Evolutionary conservation across 805 yeast species (phyloP), one percentile per base, ranked within the genome.

Genomic region (Sungouiella thailandica): DNA sequence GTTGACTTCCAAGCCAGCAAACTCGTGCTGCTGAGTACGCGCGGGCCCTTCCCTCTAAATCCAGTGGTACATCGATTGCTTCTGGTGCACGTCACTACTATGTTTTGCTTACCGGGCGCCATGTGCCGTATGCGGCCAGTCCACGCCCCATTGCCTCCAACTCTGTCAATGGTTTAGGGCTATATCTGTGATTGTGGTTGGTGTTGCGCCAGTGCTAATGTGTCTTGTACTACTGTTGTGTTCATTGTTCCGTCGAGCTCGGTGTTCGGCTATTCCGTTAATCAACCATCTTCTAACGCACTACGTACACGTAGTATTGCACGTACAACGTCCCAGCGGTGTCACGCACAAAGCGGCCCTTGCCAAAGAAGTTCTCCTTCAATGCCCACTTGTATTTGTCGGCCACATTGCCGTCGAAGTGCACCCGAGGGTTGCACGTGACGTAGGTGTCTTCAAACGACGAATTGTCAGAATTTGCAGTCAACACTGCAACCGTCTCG

Each of bases 341-440:
- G 40, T 70, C 73, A 46, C 79, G 65, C 30, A 71, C 49, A 47
- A 78, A 77, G 37, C 80, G 65, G 22, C 86, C 85, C 50, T 69
- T 74, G 14, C 82, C 85, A 15, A 76, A 31, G 36, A 76, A 60
- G 43, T 65, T 72, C 50, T 70, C 68, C 29, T 57, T 50, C 27
- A 58, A 42, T 12, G 70, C 68, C 86, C 86, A 79, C 42, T 62
- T 52, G 48, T 54, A 58, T 44, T 70, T 72, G 11, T 58, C 68
- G 25, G 58, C 66, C 24, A 65, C 63, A 15, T 50, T 55, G 10
- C 59, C 65, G 39, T 66, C 74, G 13, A 76, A 51, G 29, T 52
- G 46, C 42, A 75, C 58, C 10, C 48, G 51, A 15, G 81, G 80
- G 48, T 62, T 70, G 44, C 59, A 57, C 12, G 75, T 66, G 32